Percentiles rank a stretch among this genome's conserved stretches.
Conservation (phyloP, 208 protist species). For the Wallacemonas collosoma region DNA sequence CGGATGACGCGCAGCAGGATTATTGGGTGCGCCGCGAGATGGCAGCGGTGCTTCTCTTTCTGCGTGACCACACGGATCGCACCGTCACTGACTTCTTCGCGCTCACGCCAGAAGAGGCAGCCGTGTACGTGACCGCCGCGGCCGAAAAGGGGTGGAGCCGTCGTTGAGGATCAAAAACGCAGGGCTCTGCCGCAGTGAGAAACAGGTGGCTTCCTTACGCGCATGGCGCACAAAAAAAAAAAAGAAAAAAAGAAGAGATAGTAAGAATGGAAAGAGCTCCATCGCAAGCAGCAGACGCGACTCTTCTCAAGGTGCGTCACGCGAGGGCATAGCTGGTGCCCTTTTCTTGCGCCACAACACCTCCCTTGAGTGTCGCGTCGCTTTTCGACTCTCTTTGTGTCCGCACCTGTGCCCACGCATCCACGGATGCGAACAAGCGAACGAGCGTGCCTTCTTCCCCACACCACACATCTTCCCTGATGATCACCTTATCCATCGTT, state of each 20-base stretch:
- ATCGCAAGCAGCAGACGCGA: not conserved
- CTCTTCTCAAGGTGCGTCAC: too few relatives aligned
- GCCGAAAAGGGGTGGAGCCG: constrained; percentile 12
- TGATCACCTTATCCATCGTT: too few relatives aligned
- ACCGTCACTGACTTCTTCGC: constrained; percentile 8
- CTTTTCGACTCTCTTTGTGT: too few relatives aligned
- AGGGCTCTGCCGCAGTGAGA: too few relatives aligned
- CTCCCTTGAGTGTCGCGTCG: too few relatives aligned
- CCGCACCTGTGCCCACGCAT: too few relatives aligned
- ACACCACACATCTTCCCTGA: too few relatives aligned
- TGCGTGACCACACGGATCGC: not conserved
- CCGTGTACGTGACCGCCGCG: constrained; percentile 6
- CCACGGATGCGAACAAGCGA: too few relatives aligned
- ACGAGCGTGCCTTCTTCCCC: too few relatives aligned
- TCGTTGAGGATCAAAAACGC: not conserved
- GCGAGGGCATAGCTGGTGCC: too few relatives aligned
- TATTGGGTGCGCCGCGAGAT: constrained; percentile 4
- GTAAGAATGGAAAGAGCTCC: not conserved
- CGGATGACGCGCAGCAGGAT: not conserved
- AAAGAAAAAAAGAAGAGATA: constrained; percentile 3
- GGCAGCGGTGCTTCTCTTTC: constrained; percentile 14
- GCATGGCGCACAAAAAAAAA: not conserved
- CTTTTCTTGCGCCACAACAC: too few relatives aligned
- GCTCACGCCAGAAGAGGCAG: constrained; percentile 11
- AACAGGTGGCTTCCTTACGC: too few relatives aligned